phyloP scores from a whole-genome alignment of 495 filamentous ascomycete genomes.

The Penicillium desertorum region DNA sequence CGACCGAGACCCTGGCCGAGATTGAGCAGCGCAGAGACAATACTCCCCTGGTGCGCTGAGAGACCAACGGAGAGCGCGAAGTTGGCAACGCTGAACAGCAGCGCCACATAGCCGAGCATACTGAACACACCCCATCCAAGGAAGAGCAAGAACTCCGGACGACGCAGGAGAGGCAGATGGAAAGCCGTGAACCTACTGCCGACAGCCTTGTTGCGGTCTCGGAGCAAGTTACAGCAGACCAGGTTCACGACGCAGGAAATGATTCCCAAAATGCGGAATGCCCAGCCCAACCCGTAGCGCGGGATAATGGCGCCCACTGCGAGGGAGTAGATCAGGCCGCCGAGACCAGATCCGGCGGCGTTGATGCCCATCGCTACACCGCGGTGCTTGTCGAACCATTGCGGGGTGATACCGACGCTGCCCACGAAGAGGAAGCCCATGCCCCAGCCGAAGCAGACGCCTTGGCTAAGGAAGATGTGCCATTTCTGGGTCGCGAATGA shows the following conservation, averaged over 20 bases:
- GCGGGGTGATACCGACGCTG: slow-evolving; percentile 67
- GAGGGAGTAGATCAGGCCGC: slow-evolving; percentile 63
- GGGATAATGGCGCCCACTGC: slow-evolving; percentile 56
- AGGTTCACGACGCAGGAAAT: slow-evolving; percentile 64
- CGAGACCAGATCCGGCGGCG: slow-evolving; percentile 71
- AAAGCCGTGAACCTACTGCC: slow-evolving; percentile 63
- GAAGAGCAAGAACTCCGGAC: slow-evolving; percentile 61
- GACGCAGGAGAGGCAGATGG: slow-evolving; percentile 59
- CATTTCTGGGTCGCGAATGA: slow-evolving; percentile 68
- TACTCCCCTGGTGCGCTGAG: slow-evolving; percentile 62
- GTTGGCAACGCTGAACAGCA: slow-evolving; percentile 74
- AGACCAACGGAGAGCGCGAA: slow-evolving; percentile 70
- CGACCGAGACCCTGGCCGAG: slow-evolving; percentile 68
- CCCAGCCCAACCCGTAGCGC: slow-evolving; percentile 63
- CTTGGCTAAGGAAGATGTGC: slow-evolving; percentile 76
- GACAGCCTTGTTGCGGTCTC: slow-evolving; percentile 69
- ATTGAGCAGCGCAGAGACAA: slow-evolving; percentile 72
- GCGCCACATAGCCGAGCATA: slow-evolving; percentile 72
- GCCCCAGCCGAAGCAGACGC: slow-evolving; percentile 71
- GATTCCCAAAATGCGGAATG: slow-evolving; percentile 71
- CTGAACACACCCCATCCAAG: slow-evolving; percentile 68
- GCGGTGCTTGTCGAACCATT: slow-evolving; percentile 73
- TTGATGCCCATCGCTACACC: slow-evolving; percentile 73
- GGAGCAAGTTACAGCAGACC: slow-evolving; percentile 59
- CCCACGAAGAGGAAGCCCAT: slow-evolving; percentile 76